phyloP scores from a whole-genome alignment of 768 basidiomycete species.

The Termitomyces eurrhizus region DNA sequence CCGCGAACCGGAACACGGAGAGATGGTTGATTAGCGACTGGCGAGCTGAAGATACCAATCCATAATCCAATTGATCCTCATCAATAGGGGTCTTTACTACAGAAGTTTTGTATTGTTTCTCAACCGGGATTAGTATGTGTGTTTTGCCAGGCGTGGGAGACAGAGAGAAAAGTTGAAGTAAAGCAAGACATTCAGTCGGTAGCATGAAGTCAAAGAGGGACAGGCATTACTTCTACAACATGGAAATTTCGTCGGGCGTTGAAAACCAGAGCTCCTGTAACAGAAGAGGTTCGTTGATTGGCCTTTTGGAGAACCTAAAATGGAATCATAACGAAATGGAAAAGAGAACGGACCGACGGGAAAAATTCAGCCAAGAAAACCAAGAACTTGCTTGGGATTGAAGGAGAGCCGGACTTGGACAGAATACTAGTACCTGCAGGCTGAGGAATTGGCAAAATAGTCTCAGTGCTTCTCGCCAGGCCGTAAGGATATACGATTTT shows the following conservation, averaged over 20 bases:
- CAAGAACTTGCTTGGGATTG: too few relatives aligned
- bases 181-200: background rate
- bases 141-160: background rate
- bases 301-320: background rate
- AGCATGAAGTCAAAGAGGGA: background rate
- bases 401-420: too few relatives aligned
- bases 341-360: too few relatives aligned
- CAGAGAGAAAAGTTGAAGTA: too few relatives aligned
- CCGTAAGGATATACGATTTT: too few relatives aligned
- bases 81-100: background rate
- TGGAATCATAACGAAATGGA: background rate
- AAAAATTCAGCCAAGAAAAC: too few relatives aligned
- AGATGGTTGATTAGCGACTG: background rate
- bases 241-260: background rate
- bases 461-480: too few relatives aligned
- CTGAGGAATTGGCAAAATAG: too few relatives aligned
- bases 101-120: background rate
- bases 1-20: background rate
- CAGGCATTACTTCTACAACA: background rate
- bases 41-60: background rate
- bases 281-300: too few relatives aligned
- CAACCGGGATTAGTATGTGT: background rate
- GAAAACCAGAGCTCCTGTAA: background rate
- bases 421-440: too few relatives aligned
- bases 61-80: background rate